Conservation (phyloP, 2,329 filamentous ascomycete species). For the Diaporthe sp. region DNA sequence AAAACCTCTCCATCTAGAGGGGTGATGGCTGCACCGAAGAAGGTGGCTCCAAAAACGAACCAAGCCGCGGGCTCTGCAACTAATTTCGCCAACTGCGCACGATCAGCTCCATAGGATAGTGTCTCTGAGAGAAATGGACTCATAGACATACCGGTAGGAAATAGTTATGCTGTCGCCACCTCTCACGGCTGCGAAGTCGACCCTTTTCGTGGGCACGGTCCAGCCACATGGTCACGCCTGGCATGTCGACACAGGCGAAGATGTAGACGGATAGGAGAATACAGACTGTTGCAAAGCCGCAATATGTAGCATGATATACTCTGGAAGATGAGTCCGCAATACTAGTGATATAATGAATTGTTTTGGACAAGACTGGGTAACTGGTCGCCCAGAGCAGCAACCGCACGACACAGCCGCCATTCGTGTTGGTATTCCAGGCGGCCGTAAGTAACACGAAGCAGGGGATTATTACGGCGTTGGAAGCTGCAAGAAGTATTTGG, state of each 20-base stretch:
- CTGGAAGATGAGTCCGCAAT: not conserved
- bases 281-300: not conserved
- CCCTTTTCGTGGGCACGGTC: not conserved
- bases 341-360: no score
- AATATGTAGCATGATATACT: not conserved
- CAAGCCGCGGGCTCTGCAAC: not conserved
- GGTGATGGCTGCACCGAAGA: not conserved
- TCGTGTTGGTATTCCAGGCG: not conserved
- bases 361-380: not conserved
- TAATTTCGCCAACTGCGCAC: not conserved
- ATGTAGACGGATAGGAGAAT: not conserved
- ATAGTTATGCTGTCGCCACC: not conserved
- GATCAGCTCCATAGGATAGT: not conserved
- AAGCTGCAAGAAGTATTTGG: not conserved
- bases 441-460: not conserved
- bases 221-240: not conserved
- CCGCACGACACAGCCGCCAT: not conserved
- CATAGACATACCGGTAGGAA: no score
- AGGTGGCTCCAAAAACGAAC: not conserved
- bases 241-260: not conserved
- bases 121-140: no score
- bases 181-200: not conserved
- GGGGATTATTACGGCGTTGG: not conserved
- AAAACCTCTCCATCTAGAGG: not conserved
- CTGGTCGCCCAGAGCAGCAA: not conserved